These are phyloP conservation scores for Penicillium goetzii DNA, from an alignment of 495 filamentous ascomycete species.

Conservation along the genomic window DNA sequence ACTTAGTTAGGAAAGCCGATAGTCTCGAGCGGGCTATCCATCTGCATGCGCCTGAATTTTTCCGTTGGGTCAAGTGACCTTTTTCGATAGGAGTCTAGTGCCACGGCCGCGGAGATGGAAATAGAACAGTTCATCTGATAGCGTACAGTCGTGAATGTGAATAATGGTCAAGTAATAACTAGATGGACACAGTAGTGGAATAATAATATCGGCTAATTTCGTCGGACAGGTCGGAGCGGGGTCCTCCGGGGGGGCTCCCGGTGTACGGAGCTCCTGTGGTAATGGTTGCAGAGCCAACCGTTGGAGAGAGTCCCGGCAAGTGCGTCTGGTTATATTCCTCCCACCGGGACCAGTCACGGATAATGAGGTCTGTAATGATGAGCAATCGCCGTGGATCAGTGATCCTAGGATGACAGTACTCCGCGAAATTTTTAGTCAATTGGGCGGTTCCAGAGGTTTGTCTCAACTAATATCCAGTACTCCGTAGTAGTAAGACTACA, in stretches of 20 bases:
- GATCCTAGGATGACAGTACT: conserved; percentile 4
- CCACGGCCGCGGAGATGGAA: conserved; percentile 1
- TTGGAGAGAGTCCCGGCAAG: not conserved
- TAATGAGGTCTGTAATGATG: not conserved
- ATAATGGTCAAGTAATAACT: not conserved
- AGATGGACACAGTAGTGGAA: not conserved
- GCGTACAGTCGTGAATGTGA: not conserved
- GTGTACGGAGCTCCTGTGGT: conserved; percentile 21
- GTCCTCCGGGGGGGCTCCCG: conserved; percentile 41
- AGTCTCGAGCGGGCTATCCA: not conserved
- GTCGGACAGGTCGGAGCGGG: conserved; percentile 31
- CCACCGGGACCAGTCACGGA: not conserved
- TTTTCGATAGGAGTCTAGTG: not conserved
- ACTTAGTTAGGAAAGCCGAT: conserved; percentile 25
- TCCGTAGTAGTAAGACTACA: too few species aligned
- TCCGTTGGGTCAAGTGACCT: not conserved
- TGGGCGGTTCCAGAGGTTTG: not conserved
- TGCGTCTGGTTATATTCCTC: conserved; percentile 4
- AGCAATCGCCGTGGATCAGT: not conserved
- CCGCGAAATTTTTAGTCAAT: conserved; percentile 4
- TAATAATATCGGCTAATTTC: conserved; percentile 33
- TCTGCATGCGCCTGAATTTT: not conserved
- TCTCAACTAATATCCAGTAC: not conserved
- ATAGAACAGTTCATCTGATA: not conserved
- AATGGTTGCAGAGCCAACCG: not conserved